Evolutionary conservation across 108 stramenopile genomes (phyloP).

Genomic region (Nitzschia sp.): DNA sequence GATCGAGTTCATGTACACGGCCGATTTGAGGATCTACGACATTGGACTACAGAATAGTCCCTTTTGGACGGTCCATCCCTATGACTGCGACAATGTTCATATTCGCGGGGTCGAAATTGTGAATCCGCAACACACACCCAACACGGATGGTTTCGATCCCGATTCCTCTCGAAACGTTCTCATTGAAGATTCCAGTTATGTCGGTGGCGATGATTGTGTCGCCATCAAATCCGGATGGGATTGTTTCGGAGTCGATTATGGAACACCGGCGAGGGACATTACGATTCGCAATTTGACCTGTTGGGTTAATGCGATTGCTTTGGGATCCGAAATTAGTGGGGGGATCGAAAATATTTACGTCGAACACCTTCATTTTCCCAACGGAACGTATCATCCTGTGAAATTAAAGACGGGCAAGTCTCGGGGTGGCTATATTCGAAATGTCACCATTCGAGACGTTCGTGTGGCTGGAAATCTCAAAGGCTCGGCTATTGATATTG

Average conservation of each 20-base stretch:
- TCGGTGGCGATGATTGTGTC: conserved; percentile 46
- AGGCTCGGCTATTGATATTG: background rate
- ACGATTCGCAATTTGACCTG: conserved; percentile 12
- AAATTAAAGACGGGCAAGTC: conserved; percentile 6
- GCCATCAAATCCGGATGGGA: conserved; percentile 40
- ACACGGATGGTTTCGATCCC: conserved; percentile 47
- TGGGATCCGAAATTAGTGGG: conserved; percentile 46
- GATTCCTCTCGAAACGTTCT: conserved; percentile 40
- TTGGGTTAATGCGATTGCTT: conserved; percentile 1
- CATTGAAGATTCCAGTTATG: conserved; percentile 35
- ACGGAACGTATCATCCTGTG: background rate
- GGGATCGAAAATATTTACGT: conserved; percentile 31
- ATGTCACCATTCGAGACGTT: conserved; percentile 4
- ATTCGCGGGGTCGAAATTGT: conserved; percentile 31
- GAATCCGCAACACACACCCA: conserved; percentile 28
- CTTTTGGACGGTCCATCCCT: conserved; percentile 52
- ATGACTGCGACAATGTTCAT: conserved; percentile 29
- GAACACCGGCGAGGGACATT: background rate
- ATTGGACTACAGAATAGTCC: conserved; percentile 32
- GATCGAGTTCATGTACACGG: conserved; percentile 30
- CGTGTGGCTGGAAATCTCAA: background rate
- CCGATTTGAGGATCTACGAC: conserved; percentile 10
- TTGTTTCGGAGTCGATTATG: conserved; percentile 18
- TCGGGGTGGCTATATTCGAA: conserved; percentile 15
- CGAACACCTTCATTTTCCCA: conserved; percentile 8